Evolutionary conservation across 306 rosid genomes (phyloP), one percentile per base, ranked within the genome.

Genomic region (Vigna radiata): DNA sequence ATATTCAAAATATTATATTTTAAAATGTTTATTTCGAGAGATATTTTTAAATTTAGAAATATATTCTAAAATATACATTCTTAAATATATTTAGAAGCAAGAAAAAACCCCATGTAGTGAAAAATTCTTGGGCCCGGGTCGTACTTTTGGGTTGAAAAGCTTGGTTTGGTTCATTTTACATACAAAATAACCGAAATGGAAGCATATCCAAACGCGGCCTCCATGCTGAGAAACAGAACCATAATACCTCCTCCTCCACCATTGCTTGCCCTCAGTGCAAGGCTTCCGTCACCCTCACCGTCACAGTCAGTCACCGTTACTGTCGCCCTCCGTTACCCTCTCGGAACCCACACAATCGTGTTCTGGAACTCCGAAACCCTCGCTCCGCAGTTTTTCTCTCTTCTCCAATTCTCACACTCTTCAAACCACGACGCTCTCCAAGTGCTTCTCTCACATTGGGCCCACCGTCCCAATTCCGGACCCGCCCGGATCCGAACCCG

Each of bases 381-480:
- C 76, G n/a, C 54, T 73, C 27, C 52, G 19, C 6, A 54, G 14
- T 37, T 64, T 49, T 44, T 68, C 77, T 55, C 79, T 55, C 44
- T 66, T 71, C 61, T 59, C 79, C 23, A 72, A 78, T 68, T 58
- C 78, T 58, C 79, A 27, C 64, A 18, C 64, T 46, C 75, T 64
- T 41, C 88, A 73, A 82, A 76, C 49, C 82, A 92, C 87, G 97
- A 77, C 86, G 31, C 78, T 89, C 73, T 87, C 96, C 17, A 82
- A 69, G 23, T 72, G 86, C 81, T 83, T 79, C 54, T 72, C 77
- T 62, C 67, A 39, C 60, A 68, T n/a, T n/a, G n/a, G n/a, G n/a
- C n/a, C n/a, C n/a, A 59, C 79, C 58, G 62, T 80, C 25, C 70
- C 88, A 48, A 41, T 84, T 16, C 49, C 87, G 70, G 74, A 25